A percentile compares a stretch with the other conserved stretches of the same genome.
phyloP scores from a whole-genome alignment of 2,329 filamentous ascomycete species.

The Aureobasidium subglaciale region DNA sequence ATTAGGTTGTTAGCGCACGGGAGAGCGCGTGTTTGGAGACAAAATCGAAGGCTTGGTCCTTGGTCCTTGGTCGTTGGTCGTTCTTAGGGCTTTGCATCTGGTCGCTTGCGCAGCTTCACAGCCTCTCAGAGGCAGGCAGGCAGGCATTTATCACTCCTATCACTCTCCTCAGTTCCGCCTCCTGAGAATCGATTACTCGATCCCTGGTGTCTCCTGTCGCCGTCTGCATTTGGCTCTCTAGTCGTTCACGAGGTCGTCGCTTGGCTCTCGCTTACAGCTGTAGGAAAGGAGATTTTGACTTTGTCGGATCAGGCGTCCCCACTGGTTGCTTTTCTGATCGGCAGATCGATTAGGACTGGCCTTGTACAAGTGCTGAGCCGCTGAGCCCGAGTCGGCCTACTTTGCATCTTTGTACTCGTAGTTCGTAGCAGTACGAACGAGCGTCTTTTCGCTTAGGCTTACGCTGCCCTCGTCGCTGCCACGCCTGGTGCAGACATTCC shows the following conservation, averaged over 20 bases:
- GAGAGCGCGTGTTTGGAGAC: not conserved
- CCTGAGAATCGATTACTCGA: not conserved
- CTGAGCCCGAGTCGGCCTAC: not conserved
- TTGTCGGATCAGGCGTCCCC: not conserved
- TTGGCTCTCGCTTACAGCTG: not conserved
- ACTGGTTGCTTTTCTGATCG: constrained; percentile 9
- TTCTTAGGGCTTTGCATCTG: too few species aligned
- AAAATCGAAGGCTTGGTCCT: not conserved
- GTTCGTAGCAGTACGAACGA: too few species aligned
- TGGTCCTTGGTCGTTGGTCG: too few species aligned
- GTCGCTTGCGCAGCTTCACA: too few species aligned
- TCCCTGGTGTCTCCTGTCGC: not conserved
- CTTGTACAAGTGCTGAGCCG: not conserved
- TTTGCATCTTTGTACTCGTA: not conserved
- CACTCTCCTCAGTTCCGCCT: not conserved
- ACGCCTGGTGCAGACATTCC: not conserved
- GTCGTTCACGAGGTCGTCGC: not conserved
- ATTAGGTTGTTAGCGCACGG: not conserved
- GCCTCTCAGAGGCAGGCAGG: too few species aligned
- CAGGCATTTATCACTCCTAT: not conserved
- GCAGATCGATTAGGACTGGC: constrained; percentile 7
- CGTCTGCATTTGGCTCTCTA: not conserved
- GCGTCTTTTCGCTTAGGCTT: not conserved
- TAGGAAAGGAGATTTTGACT: not conserved
- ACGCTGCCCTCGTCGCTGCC: not conserved